Conservation (phyloP, 163 green algal genomes). For the Volvox carteri region DNA sequence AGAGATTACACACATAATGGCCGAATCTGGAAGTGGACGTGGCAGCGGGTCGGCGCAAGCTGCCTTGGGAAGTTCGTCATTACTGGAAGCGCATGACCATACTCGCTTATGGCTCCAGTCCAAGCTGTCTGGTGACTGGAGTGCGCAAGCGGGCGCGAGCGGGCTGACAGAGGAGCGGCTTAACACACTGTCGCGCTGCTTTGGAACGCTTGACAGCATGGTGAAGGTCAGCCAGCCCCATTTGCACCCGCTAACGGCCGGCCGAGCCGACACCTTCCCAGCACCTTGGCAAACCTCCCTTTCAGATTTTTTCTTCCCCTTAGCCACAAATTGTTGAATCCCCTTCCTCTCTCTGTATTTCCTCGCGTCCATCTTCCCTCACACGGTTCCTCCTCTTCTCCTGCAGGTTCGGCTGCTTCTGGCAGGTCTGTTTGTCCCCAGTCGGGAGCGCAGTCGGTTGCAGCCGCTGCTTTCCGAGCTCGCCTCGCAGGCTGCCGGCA, state of each 20-base stretch:
- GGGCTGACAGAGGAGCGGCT: conserved; percentile 42
- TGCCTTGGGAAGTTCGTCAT: not conserved
- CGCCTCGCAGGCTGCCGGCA: not conserved
- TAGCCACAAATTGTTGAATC: no score
- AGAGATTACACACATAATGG: not conserved
- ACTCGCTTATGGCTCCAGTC: conserved; percentile 45
- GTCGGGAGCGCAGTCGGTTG: not conserved
- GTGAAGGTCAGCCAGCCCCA: conserved; percentile 21
- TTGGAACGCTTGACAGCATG: conserved; percentile 44
- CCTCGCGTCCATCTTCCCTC: no score
- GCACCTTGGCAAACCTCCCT: no score
- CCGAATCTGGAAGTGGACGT: not conserved
- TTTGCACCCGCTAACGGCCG: not conserved
- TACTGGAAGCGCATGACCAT: conserved; percentile 21
- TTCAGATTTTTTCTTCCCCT: no score
- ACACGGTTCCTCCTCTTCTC: not conserved
- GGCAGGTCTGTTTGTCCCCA: conserved; percentile 31
- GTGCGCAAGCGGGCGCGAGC: conserved; percentile 21
- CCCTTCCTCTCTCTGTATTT: no score
- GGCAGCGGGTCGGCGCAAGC: not conserved
- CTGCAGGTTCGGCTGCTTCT: conserved; percentile 46
- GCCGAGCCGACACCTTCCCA: not conserved
- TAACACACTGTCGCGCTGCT: not conserved
- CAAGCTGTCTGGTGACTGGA: conserved; percentile 49
- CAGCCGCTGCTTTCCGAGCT: conserved; percentile 30